Evolutionary conservation across 176 grass and related monocot species (phyloP), one percentile per base, ranked within the genome.

Genomic region (Tillandsia fasciculata): DNA sequence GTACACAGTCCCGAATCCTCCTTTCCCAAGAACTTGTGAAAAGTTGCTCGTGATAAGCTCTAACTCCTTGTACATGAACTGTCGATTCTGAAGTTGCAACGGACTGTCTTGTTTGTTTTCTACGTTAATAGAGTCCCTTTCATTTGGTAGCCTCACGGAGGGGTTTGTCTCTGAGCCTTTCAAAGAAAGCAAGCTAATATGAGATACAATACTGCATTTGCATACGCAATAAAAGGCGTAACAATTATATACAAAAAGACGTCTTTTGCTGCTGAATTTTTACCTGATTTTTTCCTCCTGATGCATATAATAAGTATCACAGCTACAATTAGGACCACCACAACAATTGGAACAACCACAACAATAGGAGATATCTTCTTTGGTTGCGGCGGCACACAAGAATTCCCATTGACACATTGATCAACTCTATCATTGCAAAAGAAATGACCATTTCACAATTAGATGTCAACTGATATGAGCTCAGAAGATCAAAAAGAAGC

Each of bases 1-100:
- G 54, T 84, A 86, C n/a, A 91, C 88, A 29, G 48, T 51, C 42
- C 83, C 88, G 61, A 91, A 91, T 52, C 80, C 83, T 49, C 88
- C 88, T 73, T 65, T 75, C 0, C 83, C 83, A 18, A 86, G 74
- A 11, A 59, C 69, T 61, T 63, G 74, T 63, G 73, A 52, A 49
- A 89, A 85, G 50, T 78, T 71, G 22, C 79, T 85, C 12, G 82
- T 89, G 17, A 89, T 85, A 2, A n/a, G 50, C 66, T 79, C 53
- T 68, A 82, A 78, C 11, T 89, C 82, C 20, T 76, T 82, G 50
- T 89, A 85, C 74, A 11, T 79, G 53, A 89, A 89, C 48, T 82
- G 78, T 11, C 82, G 79, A 50, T 53, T 82, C 28, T 85, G 78
- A 23, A 82, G 59, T 61, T 79, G 75, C 64, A 89, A 65, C 18